phyloP scores from a whole-genome alignment of 768 basidiomycete genomes.

The Psilocybe tampanensis region DNA sequence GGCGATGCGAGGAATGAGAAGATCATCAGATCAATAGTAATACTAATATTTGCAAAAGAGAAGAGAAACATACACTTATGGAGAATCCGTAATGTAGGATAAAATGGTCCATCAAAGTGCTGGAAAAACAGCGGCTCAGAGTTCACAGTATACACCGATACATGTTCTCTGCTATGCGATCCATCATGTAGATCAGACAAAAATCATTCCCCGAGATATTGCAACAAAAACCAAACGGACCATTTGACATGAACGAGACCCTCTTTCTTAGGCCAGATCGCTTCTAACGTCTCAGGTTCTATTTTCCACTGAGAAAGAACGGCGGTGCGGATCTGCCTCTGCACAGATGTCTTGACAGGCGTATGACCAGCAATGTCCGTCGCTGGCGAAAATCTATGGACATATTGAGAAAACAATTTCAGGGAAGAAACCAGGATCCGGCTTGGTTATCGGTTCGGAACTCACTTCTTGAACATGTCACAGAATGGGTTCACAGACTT shows the following conservation, averaged over 20 bases:
- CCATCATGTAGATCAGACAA: constrained; percentile 22
- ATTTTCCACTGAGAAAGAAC: constrained; percentile 86
- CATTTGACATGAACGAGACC: constrained; percentile 91
- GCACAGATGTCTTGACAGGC: constrained; percentile 90
- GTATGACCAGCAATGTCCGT: constrained; percentile 90
- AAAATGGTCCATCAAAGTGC: constrained; percentile 92
- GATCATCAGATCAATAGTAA: not conserved
- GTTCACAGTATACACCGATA: constrained; percentile 90
- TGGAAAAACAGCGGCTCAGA: constrained; percentile 93
- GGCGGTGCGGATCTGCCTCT: constrained; percentile 81
- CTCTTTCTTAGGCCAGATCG: constrained; percentile 99
- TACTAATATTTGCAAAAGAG: not conserved
- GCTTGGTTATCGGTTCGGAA: constrained; percentile 8
- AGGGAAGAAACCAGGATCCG: constrained; percentile 1
- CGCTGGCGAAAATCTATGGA: constrained; percentile 63
- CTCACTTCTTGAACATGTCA: constrained; percentile 78
- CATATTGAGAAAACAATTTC: constrained; percentile 10
- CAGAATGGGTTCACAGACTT: constrained; percentile 3
- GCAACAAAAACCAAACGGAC: constrained; percentile 45
- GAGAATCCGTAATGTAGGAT: constrained; percentile 84
- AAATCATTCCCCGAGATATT: not conserved
- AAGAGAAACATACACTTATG: constrained; percentile 77
- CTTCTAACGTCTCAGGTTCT: constrained; percentile 79
- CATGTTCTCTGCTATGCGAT: constrained; percentile 83
- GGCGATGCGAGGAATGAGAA: constrained; percentile 3